Conservation (phyloP, 2,329 filamentous ascomycete genomes). For the Fusarium sp. region DNA sequence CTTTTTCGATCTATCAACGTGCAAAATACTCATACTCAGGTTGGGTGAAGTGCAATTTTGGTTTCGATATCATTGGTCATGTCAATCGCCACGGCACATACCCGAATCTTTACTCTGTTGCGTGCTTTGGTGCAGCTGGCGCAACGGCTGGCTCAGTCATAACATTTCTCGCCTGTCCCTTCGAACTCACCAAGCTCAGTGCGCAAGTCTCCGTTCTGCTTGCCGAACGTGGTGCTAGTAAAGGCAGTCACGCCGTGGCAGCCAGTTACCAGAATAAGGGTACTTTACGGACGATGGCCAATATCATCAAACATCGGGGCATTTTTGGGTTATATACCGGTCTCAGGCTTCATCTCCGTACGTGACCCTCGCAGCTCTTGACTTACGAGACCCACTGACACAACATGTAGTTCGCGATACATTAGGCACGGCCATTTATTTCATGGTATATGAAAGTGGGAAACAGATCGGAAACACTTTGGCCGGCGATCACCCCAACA, state of each 20-base stretch:
- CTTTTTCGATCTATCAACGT: constrained; percentile 82
- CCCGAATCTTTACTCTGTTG: constrained; percentile 77
- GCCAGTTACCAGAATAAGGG: constrained; percentile 82
- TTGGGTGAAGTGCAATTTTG: constrained; percentile 74
- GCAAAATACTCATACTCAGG: constrained; percentile 79
- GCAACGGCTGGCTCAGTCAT: constrained; percentile 83
- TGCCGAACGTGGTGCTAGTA: constrained; percentile 58
- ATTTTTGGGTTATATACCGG: constrained; percentile 81
- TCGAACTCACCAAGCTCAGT: constrained; percentile 89
- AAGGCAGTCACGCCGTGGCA: constrained; percentile 68
- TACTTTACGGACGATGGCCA: constrained; percentile 79
- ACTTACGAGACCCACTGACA: constrained; percentile 5
- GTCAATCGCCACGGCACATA: constrained; percentile 77
- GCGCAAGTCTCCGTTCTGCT: constrained; percentile 86
- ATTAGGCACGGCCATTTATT: constrained; percentile 85
- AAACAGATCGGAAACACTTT: constrained; percentile 85
- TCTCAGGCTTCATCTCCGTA: constrained; percentile 81
- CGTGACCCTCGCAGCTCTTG: constrained; percentile 49
- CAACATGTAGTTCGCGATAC: constrained; percentile 77
- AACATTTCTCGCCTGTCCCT: constrained; percentile 84
- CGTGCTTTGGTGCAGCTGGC: constrained; percentile 81
- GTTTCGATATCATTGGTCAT: constrained; percentile 76
- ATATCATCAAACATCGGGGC: constrained; percentile 80
- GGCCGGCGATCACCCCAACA: constrained; percentile 76
- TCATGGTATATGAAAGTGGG: constrained; percentile 87